Conservation (phyloP, 164 flowering plant species). For the Akebia trifoliata region DNA sequence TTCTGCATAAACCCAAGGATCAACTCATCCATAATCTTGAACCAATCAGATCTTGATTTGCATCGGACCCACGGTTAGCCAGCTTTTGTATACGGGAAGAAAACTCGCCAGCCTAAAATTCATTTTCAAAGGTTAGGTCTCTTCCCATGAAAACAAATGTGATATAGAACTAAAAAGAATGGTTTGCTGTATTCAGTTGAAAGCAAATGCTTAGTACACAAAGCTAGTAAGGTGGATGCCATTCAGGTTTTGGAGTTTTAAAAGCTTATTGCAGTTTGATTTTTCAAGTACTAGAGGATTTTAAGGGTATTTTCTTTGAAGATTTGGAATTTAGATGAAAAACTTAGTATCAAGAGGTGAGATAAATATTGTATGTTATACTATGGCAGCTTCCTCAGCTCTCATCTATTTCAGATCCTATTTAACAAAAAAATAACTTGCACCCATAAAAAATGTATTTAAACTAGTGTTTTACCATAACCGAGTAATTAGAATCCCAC, state of each 20-base stretch:
- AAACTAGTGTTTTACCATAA: too few relatives aligned
- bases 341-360: too few relatives aligned
- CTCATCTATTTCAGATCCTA: too few relatives aligned
- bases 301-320: too few relatives aligned
- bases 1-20: too few relatives aligned
- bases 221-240: neutral
- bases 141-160: neutral
- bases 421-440: too few relatives aligned
- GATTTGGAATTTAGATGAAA: too few relatives aligned
- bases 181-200: neutral
- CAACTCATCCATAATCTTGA: constrained; percentile 49
- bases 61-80: constrained; percentile 52
- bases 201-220: neutral
- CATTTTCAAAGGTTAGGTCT: neutral
- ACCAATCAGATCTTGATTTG: constrained; percentile 41
- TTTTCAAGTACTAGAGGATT: too few relatives aligned
- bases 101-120: constrained; percentile 58
- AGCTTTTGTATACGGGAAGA: constrained; percentile 63
- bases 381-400: too few relatives aligned
- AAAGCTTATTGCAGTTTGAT: neutral
- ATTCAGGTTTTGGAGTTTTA: neutral
- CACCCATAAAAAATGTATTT: too few relatives aligned
- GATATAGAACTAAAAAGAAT: neutral
- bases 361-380: too few relatives aligned
- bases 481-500: too few relatives aligned